phyloP scores from a whole-genome alignment of 805 yeast species.

The Lipomyces kockii region DNA sequence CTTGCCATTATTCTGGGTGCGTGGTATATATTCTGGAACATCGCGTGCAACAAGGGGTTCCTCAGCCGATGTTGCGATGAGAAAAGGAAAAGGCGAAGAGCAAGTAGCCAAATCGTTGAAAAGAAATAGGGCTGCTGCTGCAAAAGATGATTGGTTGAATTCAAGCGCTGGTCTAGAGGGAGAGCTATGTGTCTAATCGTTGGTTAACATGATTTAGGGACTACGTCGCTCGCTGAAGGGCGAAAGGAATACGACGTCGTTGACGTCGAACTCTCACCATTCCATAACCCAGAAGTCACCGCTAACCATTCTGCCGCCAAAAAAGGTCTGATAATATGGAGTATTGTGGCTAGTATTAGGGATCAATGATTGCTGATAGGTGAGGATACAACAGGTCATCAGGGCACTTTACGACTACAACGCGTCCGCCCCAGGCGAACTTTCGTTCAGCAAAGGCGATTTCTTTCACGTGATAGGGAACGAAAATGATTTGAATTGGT shows the following conservation, averaged over 20 bases:
- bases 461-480: conserved; percentile 79
- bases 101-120: neutral
- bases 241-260: conserved; percentile 4
- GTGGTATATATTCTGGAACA: neutral
- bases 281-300: conserved; percentile 12
- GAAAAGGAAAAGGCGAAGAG: neutral
- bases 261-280: conserved; percentile 6
- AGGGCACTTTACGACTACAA: conserved; percentile 77
- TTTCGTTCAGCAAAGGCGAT: conserved; percentile 79
- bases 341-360: neutral
- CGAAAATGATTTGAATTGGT: conserved; percentile 65
- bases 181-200: neutral
- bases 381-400: conserved; percentile 57
- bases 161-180: neutral
- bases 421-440: conserved; percentile 81
- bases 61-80: neutral
- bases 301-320: conserved; percentile 16
- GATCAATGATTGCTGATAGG: conserved; percentile 2
- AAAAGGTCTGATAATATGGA: conserved; percentile 3
- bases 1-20: neutral
- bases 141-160: too few relatives aligned
- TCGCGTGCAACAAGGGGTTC: neutral
- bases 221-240: conserved; percentile 11
- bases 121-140: too few relatives aligned
- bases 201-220: neutral